Base-by-base conservation (phyloP, 768 basidiomycete genomes). In the Amanita thiersii region DNA sequence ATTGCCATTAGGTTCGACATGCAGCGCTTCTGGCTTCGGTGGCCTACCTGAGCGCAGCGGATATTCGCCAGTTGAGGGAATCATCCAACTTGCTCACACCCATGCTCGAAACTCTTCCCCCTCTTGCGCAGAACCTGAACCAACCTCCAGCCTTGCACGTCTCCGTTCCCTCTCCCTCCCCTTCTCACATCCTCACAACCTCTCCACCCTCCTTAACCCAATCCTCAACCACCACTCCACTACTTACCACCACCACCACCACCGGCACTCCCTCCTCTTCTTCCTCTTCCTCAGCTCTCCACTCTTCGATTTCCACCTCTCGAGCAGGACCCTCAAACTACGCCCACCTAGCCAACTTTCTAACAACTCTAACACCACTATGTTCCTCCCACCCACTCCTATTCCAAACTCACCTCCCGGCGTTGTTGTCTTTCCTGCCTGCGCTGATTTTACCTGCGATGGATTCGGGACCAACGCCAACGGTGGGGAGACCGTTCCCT, bases 71-170 rank as follows among this genome's bases (percentile, higher is more conserved):
- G 54, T 73, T 81, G 24, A 63, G 77, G 1, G 81, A 79, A 26
- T 75, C 77, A 0, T 58, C 77, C 1, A 61, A 73, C 0, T 63
- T 88, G 29, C 65, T 87, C 52, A 74, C 72, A 40, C 77, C 80
- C 4, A 83, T 86, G 73, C 79, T 86, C 38, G 80, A 81, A 43
- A 84, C 81, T 2, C 73, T 89, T 19, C 79, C 81, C 2, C 53
- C 68, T 0, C 72, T 86, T 34, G 58, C 69, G 1, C 60, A 63
- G 24, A 54, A 43, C 33, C 35, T 35, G 6, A 26, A 35, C 3
- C 41, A 26, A 61, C 17, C 14, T 39, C 24, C 25, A 39, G 17
- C 38, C 38, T 5, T 37, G 17, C 38, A 28, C 26, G 26, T 28
- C 26, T 12, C 14, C 59, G 66, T 24, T 53, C 56, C 17, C 55